phyloP scores from a whole-genome alignment of 257 asterid species.

The Anisodus acutangulus region DNA sequence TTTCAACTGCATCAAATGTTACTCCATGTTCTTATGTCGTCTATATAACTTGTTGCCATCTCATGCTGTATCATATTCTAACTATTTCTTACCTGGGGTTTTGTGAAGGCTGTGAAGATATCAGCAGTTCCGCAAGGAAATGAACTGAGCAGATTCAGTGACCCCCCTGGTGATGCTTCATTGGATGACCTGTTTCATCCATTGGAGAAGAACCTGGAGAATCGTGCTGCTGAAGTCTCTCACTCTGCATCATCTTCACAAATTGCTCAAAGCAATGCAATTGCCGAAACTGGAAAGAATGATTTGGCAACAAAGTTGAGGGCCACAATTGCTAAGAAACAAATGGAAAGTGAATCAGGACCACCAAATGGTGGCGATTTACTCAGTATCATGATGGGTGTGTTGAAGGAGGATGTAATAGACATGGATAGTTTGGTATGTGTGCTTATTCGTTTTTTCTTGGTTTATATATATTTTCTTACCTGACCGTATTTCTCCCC shows the following conservation, averaged over 20 bases:
- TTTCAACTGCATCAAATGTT: neutral
- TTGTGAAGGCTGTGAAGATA: conserved; percentile 66
- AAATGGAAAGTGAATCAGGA: conserved; percentile 78
- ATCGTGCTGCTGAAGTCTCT: conserved; percentile 70
- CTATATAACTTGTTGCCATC: neutral
- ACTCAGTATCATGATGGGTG: conserved; percentile 95
- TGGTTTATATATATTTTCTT: conserved; percentile 29
- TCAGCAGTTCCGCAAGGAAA: conserved; percentile 54
- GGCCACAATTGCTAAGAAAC: conserved; percentile 88
- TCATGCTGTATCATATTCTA: neutral
- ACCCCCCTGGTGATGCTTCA: conserved; percentile 92
- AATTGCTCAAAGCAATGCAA: conserved; percentile 52
- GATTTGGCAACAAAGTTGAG: conserved; percentile 90
- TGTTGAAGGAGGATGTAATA: conserved; percentile 86
- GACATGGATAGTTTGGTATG: conserved; percentile 84
- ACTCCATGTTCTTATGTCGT: conserved; percentile 26
- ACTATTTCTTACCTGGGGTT: neutral
- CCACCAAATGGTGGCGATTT: conserved; percentile 80
- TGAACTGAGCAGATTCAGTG: conserved; percentile 91
- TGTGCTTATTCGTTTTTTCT: conserved; percentile 30
- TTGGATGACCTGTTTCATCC: conserved; percentile 95
- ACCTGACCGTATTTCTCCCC: conserved; percentile 27
- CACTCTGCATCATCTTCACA: conserved; percentile 75
- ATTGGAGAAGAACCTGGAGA: conserved; percentile 58
- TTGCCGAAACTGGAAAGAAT: conserved; percentile 68